These are phyloP conservation scores for Mortierella sp. DNA, from an alignment of 371 early-diverging fungal genomes.

Conservation along the genomic window DNA sequence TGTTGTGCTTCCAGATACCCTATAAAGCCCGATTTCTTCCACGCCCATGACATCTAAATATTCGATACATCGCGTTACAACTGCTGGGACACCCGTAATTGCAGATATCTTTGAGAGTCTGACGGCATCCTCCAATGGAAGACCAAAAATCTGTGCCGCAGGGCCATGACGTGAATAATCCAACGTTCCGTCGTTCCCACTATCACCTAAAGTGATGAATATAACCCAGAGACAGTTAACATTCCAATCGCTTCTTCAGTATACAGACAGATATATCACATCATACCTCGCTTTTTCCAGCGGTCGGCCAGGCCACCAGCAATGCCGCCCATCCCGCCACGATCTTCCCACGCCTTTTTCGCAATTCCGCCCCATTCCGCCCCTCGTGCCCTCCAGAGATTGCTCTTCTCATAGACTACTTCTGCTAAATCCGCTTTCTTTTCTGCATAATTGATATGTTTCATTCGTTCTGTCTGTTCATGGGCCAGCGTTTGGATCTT, in stretches of 20 bases:
- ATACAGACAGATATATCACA: background rate
- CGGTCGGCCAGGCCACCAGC: slow-evolving; percentile 51
- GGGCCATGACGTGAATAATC: slow-evolving; percentile 18
- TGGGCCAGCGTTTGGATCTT: slow-evolving; percentile 45
- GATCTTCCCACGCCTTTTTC: slow-evolving; percentile 55
- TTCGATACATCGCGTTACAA: slow-evolving; percentile 83
- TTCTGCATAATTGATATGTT: slow-evolving; percentile 46
- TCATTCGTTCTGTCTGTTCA: slow-evolving; percentile 44
- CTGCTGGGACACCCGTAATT: slow-evolving; percentile 73
- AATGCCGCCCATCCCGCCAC: slow-evolving; percentile 55
- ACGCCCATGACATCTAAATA: slow-evolving; percentile 77
- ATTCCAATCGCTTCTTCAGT: background rate
- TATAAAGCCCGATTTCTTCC: slow-evolving; percentile 71
- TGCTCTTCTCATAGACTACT: slow-evolving; percentile 46
- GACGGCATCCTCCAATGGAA: slow-evolving; percentile 67
- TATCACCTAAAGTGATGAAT: slow-evolving; percentile 16
- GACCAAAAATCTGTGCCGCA: slow-evolving; percentile 63
- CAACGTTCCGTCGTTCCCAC: slow-evolving; percentile 10
- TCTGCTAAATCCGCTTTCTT: slow-evolving; percentile 46
- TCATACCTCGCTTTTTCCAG: slow-evolving; percentile 42
- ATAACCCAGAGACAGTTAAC: background rate
- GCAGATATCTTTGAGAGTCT: slow-evolving; percentile 65
- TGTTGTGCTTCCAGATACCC: slow-evolving; percentile 67
- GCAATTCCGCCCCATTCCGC: slow-evolving; percentile 52
- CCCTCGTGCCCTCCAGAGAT: slow-evolving; percentile 40